Percentiles rank a stretch among this genome's conserved stretches.
phyloP scores from a whole-genome alignment of 2,329 filamentous ascomycete genomes.

The Emericellopsis atlantica region DNA sequence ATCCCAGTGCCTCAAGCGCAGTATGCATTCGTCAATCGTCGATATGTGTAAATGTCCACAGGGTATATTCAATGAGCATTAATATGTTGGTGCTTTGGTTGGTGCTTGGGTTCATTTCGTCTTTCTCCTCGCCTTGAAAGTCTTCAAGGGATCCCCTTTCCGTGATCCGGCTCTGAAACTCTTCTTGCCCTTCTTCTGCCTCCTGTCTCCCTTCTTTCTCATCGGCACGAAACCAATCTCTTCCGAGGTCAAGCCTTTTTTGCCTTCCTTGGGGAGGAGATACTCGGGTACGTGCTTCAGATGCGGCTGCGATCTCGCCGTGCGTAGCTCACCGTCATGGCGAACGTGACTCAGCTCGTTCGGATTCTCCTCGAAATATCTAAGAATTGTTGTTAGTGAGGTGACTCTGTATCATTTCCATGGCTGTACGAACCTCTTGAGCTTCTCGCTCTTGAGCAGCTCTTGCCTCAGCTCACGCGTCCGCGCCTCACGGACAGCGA shows the following conservation, averaged over 20 bases:
- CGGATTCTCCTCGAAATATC: conserved; percentile 93
- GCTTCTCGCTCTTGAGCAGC: conserved; percentile 83
- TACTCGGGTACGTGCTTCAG: conserved; percentile 93
- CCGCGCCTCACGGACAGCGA: conserved; percentile 81
- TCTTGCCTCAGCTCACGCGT: conserved; percentile 81
- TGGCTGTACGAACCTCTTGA: conserved; percentile 49
- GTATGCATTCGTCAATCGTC: too few species aligned
- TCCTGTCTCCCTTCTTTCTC: conserved; percentile 38
- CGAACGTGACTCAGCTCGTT: conserved; percentile 75
- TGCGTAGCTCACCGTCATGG: conserved; percentile 78
- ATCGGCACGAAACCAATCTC: conserved; percentile 69
- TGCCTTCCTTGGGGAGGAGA: conserved; percentile 66
- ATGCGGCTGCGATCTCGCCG: conserved; percentile 76
- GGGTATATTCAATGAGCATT: neutral
- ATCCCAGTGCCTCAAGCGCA: too few species aligned
- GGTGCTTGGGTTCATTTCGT: conserved; percentile 13
- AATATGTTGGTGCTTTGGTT: neutral
- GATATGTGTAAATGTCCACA: neutral
- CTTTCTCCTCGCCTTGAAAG: conserved; percentile 58
- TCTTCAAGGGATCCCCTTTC: conserved; percentile 77
- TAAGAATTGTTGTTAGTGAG: conserved; percentile 8
- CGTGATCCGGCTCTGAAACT: conserved; percentile 40
- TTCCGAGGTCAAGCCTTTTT: conserved; percentile 51
- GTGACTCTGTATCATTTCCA: too few species aligned
- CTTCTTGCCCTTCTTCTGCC: conserved; percentile 27